Percentiles rank a stretch among this genome's conserved stretches.
Evolutionary conservation across 2,329 filamentous ascomycete genomes (phyloP).

Genomic region (Knufia petricola): DNA sequence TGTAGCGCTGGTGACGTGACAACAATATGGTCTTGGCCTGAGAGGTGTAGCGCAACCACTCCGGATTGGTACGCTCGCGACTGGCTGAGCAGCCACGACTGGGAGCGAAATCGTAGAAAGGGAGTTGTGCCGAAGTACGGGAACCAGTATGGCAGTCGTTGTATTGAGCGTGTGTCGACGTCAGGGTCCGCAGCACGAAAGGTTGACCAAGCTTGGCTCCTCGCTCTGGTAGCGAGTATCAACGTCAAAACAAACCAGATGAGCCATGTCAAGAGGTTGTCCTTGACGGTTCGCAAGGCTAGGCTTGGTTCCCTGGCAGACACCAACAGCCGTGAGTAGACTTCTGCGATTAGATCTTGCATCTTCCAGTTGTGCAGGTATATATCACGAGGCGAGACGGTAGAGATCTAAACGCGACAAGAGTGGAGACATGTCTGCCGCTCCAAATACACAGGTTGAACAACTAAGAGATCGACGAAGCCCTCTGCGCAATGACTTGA

Average conservation of each 20-base stretch:
- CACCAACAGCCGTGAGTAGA: too few species aligned
- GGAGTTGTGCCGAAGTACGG: conserved; percentile 48
- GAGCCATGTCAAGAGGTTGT: neutral
- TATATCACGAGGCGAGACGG: too few species aligned
- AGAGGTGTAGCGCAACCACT: conserved; percentile 13
- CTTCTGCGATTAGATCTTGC: too few species aligned
- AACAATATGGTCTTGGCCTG: conserved; percentile 1
- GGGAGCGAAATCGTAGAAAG: conserved; percentile 29
- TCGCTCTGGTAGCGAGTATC: neutral
- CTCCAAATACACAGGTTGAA: too few species aligned
- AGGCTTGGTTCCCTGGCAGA: too few species aligned
- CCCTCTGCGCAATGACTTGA: too few species aligned
- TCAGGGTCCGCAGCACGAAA: neutral
- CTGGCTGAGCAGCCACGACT: conserved; percentile 6
- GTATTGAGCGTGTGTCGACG: conserved; percentile 27
- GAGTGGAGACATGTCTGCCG: too few species aligned
- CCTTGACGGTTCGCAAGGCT: neutral
- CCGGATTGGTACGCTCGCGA: conserved; percentile 16
- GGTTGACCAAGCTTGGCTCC: neutral
- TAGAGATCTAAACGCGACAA: too few species aligned
- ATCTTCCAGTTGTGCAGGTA: too few species aligned
- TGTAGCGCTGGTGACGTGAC: neutral
- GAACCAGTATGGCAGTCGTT: conserved; percentile 50
- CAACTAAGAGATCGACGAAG: too few species aligned
- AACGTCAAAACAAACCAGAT: neutral